Evolutionary conservation across 306 rosid species (phyloP), one percentile per base, ranked within the genome.

Genomic region (Mimosa pudica): DNA sequence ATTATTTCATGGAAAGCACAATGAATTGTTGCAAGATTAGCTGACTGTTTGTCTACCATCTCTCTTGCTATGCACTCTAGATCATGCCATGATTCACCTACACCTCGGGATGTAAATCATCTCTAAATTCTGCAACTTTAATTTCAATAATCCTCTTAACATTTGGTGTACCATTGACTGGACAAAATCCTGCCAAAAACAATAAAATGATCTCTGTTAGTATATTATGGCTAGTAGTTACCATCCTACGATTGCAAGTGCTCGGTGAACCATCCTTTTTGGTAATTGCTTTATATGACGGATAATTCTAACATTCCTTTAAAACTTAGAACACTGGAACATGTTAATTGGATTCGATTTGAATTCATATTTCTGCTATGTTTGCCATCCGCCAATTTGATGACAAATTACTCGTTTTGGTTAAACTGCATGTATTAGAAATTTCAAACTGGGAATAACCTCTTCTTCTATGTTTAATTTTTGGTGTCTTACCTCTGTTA

Each of bases 31-130:
- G 42, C 51, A 16, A 52, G 54, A 38, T 33, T 33, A 36, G 55
- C 71, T 55, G 14, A 57, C 71, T 77, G 77, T 41, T 84, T 84
- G 80, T 48, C 80, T 84, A 41, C 41, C 52, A 30, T 36, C 35
- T 71, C 4, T 20, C 46, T 55, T 55, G 61, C 10, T 63, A 3
- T 32, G 41, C 51, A 45, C 49, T 71, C 67, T 24, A 24, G 11
- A 69, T 9, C 4, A 63, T 57, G 17, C 36, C 63, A 57, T 57
- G 36, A 68, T 42, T 68, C 49, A 75, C 52, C 63, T 52, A 20
- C 73, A 54, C n/a, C 13, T 8, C 36, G 18, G 70, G 68, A 47
- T 51, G 48, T 17, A 42, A 74, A 66, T 65, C 62, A 36, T 73
- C 45, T 65, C 57, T 65, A 8, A 30, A 64, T 49, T 32, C 44